These are phyloP conservation scores for Lipomyces chichibuensis DNA, from an alignment of 805 yeast genomes.

Conservation along the genomic window DNA sequence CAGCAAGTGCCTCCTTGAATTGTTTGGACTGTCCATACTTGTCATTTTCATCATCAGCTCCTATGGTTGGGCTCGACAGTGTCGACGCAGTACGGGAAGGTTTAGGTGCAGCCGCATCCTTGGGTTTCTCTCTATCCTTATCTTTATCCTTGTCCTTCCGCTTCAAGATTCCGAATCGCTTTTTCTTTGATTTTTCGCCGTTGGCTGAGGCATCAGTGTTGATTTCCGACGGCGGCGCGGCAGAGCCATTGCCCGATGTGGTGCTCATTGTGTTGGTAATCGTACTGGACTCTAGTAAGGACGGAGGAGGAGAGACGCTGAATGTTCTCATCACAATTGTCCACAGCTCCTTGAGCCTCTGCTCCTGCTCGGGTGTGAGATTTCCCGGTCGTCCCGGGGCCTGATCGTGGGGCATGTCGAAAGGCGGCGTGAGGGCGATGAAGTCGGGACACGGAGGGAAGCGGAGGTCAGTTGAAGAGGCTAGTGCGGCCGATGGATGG, in stretches of 20 bases:
- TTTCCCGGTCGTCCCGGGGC: conserved; percentile 46
- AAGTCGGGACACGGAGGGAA: conserved; percentile 27
- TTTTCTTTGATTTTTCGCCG: conserved; percentile 30
- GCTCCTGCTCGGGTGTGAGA: conserved; percentile 46
- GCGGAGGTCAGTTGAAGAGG: conserved; percentile 12
- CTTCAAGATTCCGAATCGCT: conserved; percentile 37
- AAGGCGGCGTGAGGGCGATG: conserved; percentile 30
- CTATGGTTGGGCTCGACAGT: conserved; percentile 21
- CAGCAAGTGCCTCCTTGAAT: conserved; percentile 55
- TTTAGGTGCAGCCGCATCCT: conserved; percentile 12
- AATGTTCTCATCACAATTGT: conserved; percentile 33
- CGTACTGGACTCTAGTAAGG: conserved; percentile 35
- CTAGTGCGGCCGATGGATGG: conserved; percentile 15
- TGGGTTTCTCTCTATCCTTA: conserved; percentile 29
- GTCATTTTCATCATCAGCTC: conserved; percentile 35
- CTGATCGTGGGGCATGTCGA: conserved; percentile 27
- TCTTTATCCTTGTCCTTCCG: conserved; percentile 29
- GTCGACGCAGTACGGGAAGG: conserved; percentile 10
- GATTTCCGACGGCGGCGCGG: conserved; percentile 13
- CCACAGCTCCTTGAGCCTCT: conserved; percentile 48
- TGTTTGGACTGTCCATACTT: conserved; percentile 36
- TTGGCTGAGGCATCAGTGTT: conserved; percentile 4
- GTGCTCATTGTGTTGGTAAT: conserved; percentile 11
- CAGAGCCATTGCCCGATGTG: conserved; percentile 19
- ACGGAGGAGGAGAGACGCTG: conserved; percentile 35